A percentile compares a stretch with the other conserved stretches of the same genome.
These are phyloP conservation scores for Knoxia roxburghii DNA, from an alignment of 257 asterid species.

Conservation along the genomic window DNA sequence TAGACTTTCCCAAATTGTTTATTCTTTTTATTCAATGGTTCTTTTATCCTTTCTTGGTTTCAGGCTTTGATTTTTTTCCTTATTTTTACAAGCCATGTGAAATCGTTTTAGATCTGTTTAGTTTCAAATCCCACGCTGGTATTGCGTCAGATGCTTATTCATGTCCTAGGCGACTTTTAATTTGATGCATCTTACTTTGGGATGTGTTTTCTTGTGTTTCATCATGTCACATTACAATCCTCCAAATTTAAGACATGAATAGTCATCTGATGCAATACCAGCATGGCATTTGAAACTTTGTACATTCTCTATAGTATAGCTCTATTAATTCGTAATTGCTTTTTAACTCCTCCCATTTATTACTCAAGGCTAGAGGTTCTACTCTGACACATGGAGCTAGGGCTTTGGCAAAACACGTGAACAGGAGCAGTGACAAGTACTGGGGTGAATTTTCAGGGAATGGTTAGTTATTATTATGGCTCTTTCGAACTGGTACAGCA, in stretches of 20 bases:
- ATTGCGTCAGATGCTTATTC: not conserved
- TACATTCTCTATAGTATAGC: not conserved
- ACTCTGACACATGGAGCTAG: slow-evolving; percentile 74
- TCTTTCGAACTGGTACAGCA: slow-evolving; percentile 10
- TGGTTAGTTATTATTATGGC: slow-evolving; percentile 43
- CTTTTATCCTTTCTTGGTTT: not conserved
- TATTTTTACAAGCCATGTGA: not conserved
- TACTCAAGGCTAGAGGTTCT: slow-evolving; percentile 61
- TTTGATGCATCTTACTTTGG: not conserved
- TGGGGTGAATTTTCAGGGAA: slow-evolving; percentile 71
- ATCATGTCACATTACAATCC: not conserved
- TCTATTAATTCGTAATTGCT: slow-evolving; percentile 7
- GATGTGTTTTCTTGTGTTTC: not conserved
- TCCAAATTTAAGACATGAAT: too few species aligned
- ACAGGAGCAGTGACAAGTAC: slow-evolving; percentile 58
- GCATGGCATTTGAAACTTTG: too few species aligned
- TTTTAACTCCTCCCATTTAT: slow-evolving; percentile 20
- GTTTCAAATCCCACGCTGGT: not conserved
- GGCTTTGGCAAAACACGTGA: slow-evolving; percentile 72
- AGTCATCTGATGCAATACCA: too few species aligned
- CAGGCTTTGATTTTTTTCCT: not conserved
- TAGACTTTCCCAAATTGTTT: not conserved
- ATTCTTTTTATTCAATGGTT: not conserved
- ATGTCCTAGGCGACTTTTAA: not conserved
- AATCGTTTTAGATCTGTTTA: not conserved